Evolutionary conservation across 352 stramenopile species (phyloP).

Genomic region (Peronospora belbahrii): DNA sequence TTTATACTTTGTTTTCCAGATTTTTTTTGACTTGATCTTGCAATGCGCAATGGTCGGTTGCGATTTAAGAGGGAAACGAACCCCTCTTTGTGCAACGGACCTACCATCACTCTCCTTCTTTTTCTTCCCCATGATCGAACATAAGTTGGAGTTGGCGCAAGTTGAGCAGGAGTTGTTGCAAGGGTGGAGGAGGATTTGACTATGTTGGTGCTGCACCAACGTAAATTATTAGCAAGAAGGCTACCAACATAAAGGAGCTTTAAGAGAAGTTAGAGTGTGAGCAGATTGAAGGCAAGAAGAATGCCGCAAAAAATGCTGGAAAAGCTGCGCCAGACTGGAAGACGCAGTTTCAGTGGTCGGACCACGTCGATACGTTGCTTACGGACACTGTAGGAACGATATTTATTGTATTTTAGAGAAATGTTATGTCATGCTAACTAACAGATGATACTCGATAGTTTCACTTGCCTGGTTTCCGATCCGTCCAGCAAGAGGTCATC

Average conservation of each 20-base stretch:
- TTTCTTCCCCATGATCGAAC: constrained; percentile 15
- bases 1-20: constrained; percentile 6
- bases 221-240: constrained; percentile 42
- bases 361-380: constrained; percentile 26
- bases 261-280: constrained; percentile 22
- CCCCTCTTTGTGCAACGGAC: constrained; percentile 3
- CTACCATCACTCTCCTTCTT: constrained; percentile 13
- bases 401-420: not conserved
- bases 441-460: constrained; percentile 39
- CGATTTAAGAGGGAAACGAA: constrained; percentile 15
- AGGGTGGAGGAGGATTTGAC: constrained; percentile 49
- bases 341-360: constrained; percentile 34
- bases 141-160: constrained; percentile 32
- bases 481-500: constrained; percentile 88
- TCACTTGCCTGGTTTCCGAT: constrained; percentile 75
- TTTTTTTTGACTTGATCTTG: constrained; percentile 6
- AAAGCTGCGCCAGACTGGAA: constrained; percentile 29
- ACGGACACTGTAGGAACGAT: constrained; percentile 11
- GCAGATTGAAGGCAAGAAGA: not conserved
- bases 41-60: constrained; percentile 20
- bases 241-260: too few relatives aligned
- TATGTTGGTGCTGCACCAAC: constrained; percentile 40
- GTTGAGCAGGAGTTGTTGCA: constrained; percentile 50
- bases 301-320: not conserved
- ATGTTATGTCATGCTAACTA: constrained; percentile 1